Conservation (phyloP, 2,329 filamentous ascomycete genomes). For the Neonectria punicea region DNA sequence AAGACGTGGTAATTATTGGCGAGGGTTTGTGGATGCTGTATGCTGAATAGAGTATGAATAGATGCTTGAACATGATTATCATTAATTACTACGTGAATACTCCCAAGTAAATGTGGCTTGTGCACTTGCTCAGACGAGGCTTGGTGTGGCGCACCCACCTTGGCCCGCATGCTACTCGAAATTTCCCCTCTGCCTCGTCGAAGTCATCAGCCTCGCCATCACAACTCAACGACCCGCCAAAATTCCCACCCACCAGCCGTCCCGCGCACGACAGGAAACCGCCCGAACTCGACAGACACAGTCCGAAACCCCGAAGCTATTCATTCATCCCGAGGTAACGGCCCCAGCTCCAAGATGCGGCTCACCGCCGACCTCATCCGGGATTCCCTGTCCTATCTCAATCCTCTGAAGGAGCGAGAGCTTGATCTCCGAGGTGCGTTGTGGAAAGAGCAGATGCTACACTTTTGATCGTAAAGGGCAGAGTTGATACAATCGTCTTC, state of each 20-base stretch:
- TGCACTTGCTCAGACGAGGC: slow-evolving; percentile 16
- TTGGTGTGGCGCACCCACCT: slow-evolving; percentile 23
- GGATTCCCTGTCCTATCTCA: slow-evolving; percentile 96
- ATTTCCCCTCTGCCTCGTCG: slow-evolving; percentile 47
- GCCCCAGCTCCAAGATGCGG: slow-evolving; percentile 73
- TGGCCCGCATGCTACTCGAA: slow-evolving; percentile 39
- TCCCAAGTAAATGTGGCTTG: slow-evolving; percentile 15
- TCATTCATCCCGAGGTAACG: slow-evolving; percentile 39
- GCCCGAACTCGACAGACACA: slow-evolving; percentile 9
- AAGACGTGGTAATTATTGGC: slow-evolving; percentile 23
- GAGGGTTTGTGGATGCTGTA: slow-evolving; percentile 15
- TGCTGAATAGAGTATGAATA: slow-evolving; percentile 22
- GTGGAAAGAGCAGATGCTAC: slow-evolving; percentile 98
- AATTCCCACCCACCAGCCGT: slow-evolving; percentile 27
- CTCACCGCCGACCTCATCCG: slow-evolving; percentile 95
- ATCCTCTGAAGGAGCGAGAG: slow-evolving; percentile 98
- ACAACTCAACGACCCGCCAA: slow-evolving; percentile 21
- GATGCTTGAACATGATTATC: background rate
- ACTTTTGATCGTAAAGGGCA: slow-evolving; percentile 70
- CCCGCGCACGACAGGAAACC: slow-evolving; percentile 9
- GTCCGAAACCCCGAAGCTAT: background rate
- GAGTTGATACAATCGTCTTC: slow-evolving; percentile 78
- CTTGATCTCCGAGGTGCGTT: slow-evolving; percentile 98
- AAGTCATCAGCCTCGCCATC: slow-evolving; percentile 46
- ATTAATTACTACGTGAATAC: background rate